Conservation (phyloP, 495 filamentous ascomycete species). For the Podospora anserina region DNA sequence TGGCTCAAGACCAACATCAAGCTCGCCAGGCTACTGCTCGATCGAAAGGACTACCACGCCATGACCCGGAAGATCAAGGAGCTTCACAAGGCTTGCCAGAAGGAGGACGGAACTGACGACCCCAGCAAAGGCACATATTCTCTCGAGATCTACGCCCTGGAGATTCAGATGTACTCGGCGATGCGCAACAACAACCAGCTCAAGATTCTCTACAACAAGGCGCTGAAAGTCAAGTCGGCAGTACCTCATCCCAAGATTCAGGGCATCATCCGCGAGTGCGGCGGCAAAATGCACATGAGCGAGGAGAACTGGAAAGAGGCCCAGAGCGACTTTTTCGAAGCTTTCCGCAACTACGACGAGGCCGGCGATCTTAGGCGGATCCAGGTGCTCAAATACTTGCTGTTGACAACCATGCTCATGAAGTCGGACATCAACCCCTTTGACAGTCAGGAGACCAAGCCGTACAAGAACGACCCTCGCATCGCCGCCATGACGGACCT, state of each 20-base stretch:
- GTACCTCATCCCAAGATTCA: constrained; percentile 98
- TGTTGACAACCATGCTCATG: constrained; percentile 97
- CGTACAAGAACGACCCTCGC: constrained; percentile 90
- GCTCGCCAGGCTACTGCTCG: constrained; percentile 83
- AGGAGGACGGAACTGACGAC: constrained; percentile 85
- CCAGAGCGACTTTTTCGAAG: constrained; percentile 96
- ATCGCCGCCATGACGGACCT: constrained; percentile 97
- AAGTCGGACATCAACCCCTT: constrained; percentile 99
- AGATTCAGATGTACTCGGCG: constrained; percentile 98
- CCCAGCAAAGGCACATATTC: constrained; percentile 95
- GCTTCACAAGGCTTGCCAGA: constrained; percentile 85
- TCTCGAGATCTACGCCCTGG: constrained; percentile 91
- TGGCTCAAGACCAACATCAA: constrained; percentile 99
- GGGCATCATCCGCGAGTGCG: constrained; percentile 97
- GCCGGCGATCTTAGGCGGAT: constrained; percentile 94
- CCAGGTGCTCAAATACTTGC: constrained; percentile 95
- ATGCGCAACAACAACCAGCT: constrained; percentile 96
- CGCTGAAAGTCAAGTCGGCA: constrained; percentile 85
- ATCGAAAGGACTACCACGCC: constrained; percentile 80
- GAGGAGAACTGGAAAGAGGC: constrained; percentile 99
- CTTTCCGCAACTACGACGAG: constrained; percentile 98
- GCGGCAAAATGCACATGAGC: constrained; percentile 99
- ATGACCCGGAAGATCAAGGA: constrained; percentile 82
- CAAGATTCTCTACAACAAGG: constrained; percentile 87
- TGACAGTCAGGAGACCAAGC: constrained; percentile 98